Percentiles rank a stretch among this genome's conserved stretches.
phyloP scores from a whole-genome alignment of 495 filamentous ascomycete genomes.

The Hypoxylon cercidicola region DNA sequence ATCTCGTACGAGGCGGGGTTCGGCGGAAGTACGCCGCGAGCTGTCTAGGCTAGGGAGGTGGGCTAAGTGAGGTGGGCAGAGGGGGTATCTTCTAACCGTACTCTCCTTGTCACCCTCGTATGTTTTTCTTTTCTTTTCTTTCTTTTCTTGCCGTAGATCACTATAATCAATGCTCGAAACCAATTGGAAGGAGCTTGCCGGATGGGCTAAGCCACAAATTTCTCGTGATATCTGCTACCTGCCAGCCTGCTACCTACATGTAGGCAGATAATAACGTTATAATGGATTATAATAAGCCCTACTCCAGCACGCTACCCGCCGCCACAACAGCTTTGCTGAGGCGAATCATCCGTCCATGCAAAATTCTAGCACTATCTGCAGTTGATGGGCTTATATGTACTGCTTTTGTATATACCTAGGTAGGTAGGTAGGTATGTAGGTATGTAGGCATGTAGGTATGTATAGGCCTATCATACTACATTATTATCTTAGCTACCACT shows the following conservation, averaged over 20 bases:
- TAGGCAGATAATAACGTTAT: background rate
- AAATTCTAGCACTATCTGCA: background rate
- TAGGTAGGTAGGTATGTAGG: no score
- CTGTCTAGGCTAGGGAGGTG: conserved; percentile 3
- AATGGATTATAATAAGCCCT: background rate
- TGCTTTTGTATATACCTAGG: no score
- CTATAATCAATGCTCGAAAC: background rate
- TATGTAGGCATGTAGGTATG: no score
- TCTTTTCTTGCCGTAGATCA: background rate
- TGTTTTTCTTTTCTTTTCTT: background rate
- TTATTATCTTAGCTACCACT: background rate
- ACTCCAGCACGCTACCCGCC: background rate
- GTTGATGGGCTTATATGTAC: conserved; percentile 1
- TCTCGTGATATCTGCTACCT: background rate
- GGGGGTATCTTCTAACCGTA: background rate
- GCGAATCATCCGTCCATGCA: background rate
- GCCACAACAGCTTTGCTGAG: background rate
- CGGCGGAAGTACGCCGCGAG: conserved; percentile 20
- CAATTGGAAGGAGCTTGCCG: background rate
- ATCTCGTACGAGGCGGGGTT: conserved; percentile 9
- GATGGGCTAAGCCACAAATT: background rate
- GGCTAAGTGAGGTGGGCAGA: conserved; percentile 8
- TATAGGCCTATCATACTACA: no score
- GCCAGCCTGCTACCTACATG: no score
- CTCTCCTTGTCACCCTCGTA: background rate